These are phyloP conservation scores for Cucumis melo DNA, from an alignment of 306 rosid genomes.

Conservation along the genomic window DNA sequence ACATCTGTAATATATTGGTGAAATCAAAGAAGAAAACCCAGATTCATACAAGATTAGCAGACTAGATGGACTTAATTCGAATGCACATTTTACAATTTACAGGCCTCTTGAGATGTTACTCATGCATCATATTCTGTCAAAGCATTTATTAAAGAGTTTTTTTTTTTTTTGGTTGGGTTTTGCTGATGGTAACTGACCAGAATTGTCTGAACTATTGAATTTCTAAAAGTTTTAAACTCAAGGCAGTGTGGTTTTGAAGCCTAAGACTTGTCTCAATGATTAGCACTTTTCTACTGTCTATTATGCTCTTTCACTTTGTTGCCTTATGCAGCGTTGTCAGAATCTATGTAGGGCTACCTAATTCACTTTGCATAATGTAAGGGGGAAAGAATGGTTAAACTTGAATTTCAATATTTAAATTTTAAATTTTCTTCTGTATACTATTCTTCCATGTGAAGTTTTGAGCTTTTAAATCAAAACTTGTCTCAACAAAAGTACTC, in stretches of 20 bases:
- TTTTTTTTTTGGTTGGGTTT: not conserved
- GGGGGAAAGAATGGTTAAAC: not conserved
- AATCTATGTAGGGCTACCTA: slow-evolving; percentile 1
- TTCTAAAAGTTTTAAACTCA: not conserved
- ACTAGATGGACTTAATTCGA: not conserved
- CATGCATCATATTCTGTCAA: not conserved
- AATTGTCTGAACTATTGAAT: not conserved
- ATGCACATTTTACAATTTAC: not conserved
- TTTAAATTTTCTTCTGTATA: not conserved
- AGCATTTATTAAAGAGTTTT: not conserved
- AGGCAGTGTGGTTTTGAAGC: slow-evolving; percentile 6
- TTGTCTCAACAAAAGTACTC: not conserved
- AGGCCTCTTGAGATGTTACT: not conserved
- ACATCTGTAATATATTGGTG: slow-evolving; percentile 6
- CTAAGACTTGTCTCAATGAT: slow-evolving; percentile 10
- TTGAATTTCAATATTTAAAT: not conserved
- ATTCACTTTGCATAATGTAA: not conserved
- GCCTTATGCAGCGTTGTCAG: slow-evolving; percentile 7
- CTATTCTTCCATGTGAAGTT: slow-evolving; percentile 3
- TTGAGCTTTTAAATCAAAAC: not conserved
- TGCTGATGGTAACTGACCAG: not conserved
- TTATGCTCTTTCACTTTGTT: slow-evolving; percentile 2
- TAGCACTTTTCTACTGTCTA: slow-evolving; percentile 5
- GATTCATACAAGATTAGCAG: not conserved
- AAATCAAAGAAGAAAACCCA: slow-evolving; percentile 8